Evolutionary conservation across 345 rosid species (phyloP), one percentile per base, ranked within the genome.

Genomic region (Acer campestre): DNA sequence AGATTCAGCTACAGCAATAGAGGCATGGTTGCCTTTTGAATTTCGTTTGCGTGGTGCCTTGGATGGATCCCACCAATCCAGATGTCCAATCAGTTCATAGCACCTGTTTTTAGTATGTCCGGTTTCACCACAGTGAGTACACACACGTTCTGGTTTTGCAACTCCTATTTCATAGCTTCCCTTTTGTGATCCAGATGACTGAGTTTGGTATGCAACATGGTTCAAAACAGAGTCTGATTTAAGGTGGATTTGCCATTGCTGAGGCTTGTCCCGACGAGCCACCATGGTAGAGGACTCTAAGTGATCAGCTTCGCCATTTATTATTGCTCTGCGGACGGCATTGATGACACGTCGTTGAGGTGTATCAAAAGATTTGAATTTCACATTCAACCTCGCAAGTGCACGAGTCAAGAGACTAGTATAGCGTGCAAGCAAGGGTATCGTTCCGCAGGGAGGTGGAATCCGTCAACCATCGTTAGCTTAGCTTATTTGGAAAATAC

Each of bases 51-150:
- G 8, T 18, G 27, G 27, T 59, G 63, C 63, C n/a, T 59, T 59
- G 27, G 63, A 3, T 7, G 27, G 67, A 62, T 62, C 65, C 25
- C 67, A 67, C 72, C 35, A 67, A 20, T 76, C 40, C 0, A 12
- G 79, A 23, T 76, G 56, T 1, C 66, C 25, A 20, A 76, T 58
- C 23, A 67, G 8, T 5, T 76, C 58, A 22, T 67, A 76, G 3
- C 46, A 76, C 6, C 4, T 6, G 1, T n/a, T 25, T 8, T 68
- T 22, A 14, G 58, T 18, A 7, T 76, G 58, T 7, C 46, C 6
- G 3, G 7, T 17, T 17, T 42, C 18, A 38, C 67, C 58, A 56
- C 73, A 76, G 3, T 31, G 38, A 31, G 38, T 31, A 3, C 38
- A 31, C 38, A 31, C 6, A 31, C 6, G 38, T 31, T 31, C 38